Evolutionary conservation across 108 stramenopile genomes (phyloP).

Genomic region (Cyclotella kingstonii): DNA sequence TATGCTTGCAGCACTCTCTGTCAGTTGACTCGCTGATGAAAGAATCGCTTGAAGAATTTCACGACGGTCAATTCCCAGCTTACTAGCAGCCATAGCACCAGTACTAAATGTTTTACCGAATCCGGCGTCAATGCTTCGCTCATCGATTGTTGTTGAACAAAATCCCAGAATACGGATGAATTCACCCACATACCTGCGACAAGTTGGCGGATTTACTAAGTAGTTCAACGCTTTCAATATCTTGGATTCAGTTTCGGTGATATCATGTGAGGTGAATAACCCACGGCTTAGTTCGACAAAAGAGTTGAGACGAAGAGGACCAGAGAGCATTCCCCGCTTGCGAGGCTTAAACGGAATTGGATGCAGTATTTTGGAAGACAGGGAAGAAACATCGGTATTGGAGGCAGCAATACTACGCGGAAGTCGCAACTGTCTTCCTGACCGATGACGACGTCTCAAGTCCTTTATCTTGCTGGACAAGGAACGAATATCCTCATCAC

Average conservation of each 20-base stretch:
- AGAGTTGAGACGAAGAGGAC: constrained; percentile 37
- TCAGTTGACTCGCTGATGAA: constrained; percentile 26
- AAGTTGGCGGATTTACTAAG: constrained; percentile 58
- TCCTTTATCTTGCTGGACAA: constrained; percentile 37
- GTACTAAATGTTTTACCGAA: neutral
- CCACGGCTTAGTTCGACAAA: constrained; percentile 59
- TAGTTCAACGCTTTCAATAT: constrained; percentile 56
- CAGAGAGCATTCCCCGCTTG: constrained; percentile 37
- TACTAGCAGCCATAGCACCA: neutral
- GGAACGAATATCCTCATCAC: constrained; percentile 34
- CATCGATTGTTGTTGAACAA: constrained; percentile 1
- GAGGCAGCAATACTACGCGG: neutral
- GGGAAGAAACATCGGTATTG: neutral
- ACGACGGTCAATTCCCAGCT: constrained; percentile 24
- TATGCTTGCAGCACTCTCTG: constrained; percentile 26
- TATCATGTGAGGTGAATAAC: constrained; percentile 51
- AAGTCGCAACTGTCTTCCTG: no score
- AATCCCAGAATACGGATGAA: constrained; percentile 24
- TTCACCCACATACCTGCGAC: constrained; percentile 46
- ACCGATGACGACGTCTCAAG: constrained; percentile 28
- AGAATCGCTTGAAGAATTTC: constrained; percentile 17
- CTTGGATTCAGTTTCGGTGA: constrained; percentile 51
- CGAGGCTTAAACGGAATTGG: constrained; percentile 36
- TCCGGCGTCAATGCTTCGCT: neutral
- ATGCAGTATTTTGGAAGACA: constrained; percentile 2